Evolutionary conservation across 768 basidiomycete genomes (phyloP).

Genomic region (Myochromella boudieri): DNA sequence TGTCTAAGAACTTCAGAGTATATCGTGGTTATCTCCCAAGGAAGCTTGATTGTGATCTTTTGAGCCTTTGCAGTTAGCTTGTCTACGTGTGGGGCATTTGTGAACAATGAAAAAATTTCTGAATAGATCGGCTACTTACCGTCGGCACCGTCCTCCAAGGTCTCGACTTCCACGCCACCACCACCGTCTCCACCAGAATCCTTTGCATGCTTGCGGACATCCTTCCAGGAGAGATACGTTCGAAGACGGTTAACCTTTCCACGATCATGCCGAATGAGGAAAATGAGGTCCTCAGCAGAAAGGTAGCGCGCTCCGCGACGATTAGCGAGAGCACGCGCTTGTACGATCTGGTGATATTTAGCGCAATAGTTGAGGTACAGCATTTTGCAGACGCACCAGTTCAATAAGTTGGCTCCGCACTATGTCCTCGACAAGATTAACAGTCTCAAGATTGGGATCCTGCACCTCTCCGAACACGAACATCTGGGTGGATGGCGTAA

Average conservation of each 20-base stretch:
- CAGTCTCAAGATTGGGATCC: constrained; percentile 83
- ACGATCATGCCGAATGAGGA: constrained; percentile 91
- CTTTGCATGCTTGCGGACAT: constrained; percentile 93
- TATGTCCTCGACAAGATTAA: constrained; percentile 94
- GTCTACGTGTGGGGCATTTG: constrained; percentile 48
- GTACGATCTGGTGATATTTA: constrained; percentile 62
- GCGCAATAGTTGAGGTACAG: constrained; percentile 5
- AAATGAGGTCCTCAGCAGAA: constrained; percentile 93
- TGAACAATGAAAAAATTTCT: background rate
- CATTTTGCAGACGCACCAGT: constrained; percentile 50
- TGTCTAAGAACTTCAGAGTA: constrained; percentile 84
- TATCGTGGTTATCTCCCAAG: constrained; percentile 93
- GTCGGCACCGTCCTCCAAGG: constrained; percentile 79
- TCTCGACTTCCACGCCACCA: constrained; percentile 80
- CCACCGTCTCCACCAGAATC: constrained; percentile 83
- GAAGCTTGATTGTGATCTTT: constrained; percentile 92
- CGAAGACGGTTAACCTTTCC: constrained; percentile 91
- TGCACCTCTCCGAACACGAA: constrained; percentile 97
- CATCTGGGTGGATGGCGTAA: constrained; percentile 54
- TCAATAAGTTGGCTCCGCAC: constrained; percentile 89
- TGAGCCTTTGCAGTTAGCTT: constrained; percentile 82
- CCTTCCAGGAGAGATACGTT: constrained; percentile 96
- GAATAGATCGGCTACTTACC: constrained; percentile 41
- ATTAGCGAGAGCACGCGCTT: constrained; percentile 81
- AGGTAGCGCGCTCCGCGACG: constrained; percentile 84